phyloP scores from a whole-genome alignment of 768 basidiomycete genomes.

The Hygrocybe coccinea region DNA sequence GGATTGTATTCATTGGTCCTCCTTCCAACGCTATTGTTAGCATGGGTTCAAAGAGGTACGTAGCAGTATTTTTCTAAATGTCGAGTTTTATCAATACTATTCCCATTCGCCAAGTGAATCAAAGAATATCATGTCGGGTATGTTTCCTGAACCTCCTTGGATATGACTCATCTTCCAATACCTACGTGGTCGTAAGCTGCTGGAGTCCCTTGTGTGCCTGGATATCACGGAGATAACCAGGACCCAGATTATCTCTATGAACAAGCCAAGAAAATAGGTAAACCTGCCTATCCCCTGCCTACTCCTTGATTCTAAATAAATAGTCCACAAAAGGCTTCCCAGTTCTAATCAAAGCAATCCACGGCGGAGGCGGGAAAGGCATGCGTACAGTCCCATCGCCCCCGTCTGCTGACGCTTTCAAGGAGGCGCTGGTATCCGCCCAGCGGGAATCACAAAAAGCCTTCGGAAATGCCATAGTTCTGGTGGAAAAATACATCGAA shows the following conservation, averaged over 20 bases:
- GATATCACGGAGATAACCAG: slow-evolving; percentile 86
- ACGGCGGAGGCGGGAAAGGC: slow-evolving; percentile 93
- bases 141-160: slow-evolving; percentile 13
- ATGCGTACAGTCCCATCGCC: slow-evolving; percentile 73
- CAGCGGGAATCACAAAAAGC: slow-evolving; percentile 83
- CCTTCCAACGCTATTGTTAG: slow-evolving; percentile 81
- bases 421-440: slow-evolving; percentile 79
- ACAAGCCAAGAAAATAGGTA: slow-evolving; percentile 71
- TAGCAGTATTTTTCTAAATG: neutral
- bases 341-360: slow-evolving; percentile 92
- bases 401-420: slow-evolving; percentile 56
- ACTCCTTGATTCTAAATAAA: neutral
- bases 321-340: slow-evolving; percentile 58
- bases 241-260: slow-evolving; percentile 60
- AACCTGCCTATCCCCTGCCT: neutral
- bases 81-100: neutral
- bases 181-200: slow-evolving; percentile 51
- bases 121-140: slow-evolving; percentile 90
- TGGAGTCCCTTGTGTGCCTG: slow-evolving; percentile 89
- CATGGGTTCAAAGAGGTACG: slow-evolving; percentile 93
- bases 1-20: slow-evolving; percentile 88
- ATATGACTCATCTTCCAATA: neutral
- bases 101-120: slow-evolving; percentile 56
- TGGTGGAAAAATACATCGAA: slow-evolving; percentile 86
- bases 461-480: slow-evolving; percentile 81